phyloP scores from a whole-genome alignment of 1,139 yeast species.

The Cylindricascospora bacillispora region DNA sequence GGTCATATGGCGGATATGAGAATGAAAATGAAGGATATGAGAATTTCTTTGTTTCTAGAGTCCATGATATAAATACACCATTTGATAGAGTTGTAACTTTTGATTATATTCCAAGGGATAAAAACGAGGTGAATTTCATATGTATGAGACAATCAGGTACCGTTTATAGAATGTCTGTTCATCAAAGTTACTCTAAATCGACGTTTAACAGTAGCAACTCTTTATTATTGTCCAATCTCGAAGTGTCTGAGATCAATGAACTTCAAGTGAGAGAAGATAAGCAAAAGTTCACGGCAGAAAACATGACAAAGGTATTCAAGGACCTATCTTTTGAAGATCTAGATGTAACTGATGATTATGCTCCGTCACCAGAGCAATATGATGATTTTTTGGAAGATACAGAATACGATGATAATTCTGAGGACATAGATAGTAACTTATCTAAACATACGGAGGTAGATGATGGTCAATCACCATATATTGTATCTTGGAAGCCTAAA shows the following conservation, averaged over 20 bases:
- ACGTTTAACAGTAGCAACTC: constrained; percentile 64
- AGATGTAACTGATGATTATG: constrained; percentile 20
- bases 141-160: constrained; percentile 89
- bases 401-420: constrained; percentile 21
- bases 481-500: constrained; percentile 22
- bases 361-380: constrained; percentile 7
- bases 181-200: constrained; percentile 52
- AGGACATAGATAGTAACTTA: constrained; percentile 10
- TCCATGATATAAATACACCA: constrained; percentile 62
- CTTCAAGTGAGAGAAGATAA: constrained; percentile 26
- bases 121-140: constrained; percentile 37
- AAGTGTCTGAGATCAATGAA: constrained; percentile 24
- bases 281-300: constrained; percentile 24
- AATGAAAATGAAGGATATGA: constrained; percentile 26
- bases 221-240: constrained; percentile 53
- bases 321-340: constrained; percentile 24
- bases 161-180: constrained; percentile 65
- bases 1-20: constrained; percentile 25
- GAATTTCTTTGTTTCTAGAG: constrained; percentile 61
- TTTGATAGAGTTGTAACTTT: constrained; percentile 74
- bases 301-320: constrained; percentile 11
- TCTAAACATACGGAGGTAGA: constrained; percentile 5
- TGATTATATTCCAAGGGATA: constrained; percentile 60
- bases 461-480: constrained; percentile 13
- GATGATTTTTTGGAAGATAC: constrained; percentile 15